Evolutionary conservation across 2,329 filamentous ascomycete species (phyloP).

Genomic region (Calycina herbarum): DNA sequence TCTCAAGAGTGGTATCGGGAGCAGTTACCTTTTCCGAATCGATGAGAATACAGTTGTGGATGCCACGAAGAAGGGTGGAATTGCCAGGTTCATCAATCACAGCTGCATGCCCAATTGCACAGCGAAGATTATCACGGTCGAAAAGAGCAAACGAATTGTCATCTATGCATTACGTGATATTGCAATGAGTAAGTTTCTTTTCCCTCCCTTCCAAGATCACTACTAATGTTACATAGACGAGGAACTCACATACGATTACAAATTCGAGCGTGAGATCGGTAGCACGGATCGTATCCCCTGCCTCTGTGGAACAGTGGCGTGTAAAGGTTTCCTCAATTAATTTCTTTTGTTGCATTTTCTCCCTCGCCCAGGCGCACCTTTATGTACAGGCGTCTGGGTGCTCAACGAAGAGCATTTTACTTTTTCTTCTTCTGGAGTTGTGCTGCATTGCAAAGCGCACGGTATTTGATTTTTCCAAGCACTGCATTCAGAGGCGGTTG

Average conservation of each 20-base stretch:
- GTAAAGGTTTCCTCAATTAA: constrained; percentile 99
- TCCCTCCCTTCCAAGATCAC: neutral
- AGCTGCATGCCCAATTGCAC: constrained; percentile 98
- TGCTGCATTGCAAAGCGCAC: constrained; percentile 19
- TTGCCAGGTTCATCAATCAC: constrained; percentile 98
- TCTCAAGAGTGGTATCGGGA: constrained; percentile 93
- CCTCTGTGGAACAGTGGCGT: constrained; percentile 91
- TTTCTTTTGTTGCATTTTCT: constrained; percentile 17
- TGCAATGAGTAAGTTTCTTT: constrained; percentile 72
- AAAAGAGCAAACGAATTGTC: constrained; percentile 96
- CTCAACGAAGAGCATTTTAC: neutral
- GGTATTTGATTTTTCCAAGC: constrained; percentile 20
- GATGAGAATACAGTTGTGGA: constrained; percentile 97
- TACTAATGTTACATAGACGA: constrained; percentile 64
- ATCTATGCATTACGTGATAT: constrained; percentile 98
- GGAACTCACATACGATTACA: constrained; percentile 99
- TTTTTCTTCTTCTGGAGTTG: constrained; percentile 19
- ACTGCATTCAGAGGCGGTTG: constrained; percentile 26
- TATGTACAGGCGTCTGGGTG: neutral
- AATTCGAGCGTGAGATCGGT: constrained; percentile 96
- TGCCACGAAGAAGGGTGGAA: constrained; percentile 97
- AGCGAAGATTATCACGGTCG: constrained; percentile 98
- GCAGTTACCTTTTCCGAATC: constrained; percentile 96
- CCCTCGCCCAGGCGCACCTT: constrained; percentile 9
- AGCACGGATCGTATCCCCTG: constrained; percentile 95